Conservation (phyloP, 1,139 yeast species). For the Scheffersomyces titani region DNA sequence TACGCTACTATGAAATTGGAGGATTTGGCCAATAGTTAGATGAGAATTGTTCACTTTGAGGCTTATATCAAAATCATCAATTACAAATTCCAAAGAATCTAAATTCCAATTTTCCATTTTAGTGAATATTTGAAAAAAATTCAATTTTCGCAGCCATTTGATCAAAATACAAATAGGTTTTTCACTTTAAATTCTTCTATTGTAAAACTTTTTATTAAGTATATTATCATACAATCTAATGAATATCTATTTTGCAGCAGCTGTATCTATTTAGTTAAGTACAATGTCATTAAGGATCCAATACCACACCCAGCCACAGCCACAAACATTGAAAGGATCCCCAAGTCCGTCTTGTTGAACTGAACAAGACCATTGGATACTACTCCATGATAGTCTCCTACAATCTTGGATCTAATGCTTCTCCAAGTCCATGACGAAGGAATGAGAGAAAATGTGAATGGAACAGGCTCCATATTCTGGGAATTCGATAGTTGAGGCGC, state of each 20-base stretch:
- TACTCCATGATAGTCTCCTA: slow-evolving; percentile 18
- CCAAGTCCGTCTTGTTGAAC: slow-evolving; percentile 27
- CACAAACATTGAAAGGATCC: slow-evolving; percentile 18
- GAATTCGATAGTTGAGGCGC: background rate
- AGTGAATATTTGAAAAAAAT: too few species aligned
- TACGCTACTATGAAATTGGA: too few species aligned
- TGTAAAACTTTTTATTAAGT: too few species aligned
- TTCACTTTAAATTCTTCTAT: background rate
- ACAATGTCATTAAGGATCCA: slow-evolving; percentile 22
- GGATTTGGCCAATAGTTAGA: too few species aligned
- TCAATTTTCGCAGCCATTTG: background rate
- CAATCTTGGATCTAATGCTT: slow-evolving; percentile 13
- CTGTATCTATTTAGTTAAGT: background rate
- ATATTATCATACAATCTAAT: background rate
- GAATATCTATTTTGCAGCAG: background rate
- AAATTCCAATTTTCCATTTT: too few species aligned
- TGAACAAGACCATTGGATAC: slow-evolving; percentile 20
- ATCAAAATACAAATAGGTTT: background rate
- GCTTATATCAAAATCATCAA: too few species aligned
- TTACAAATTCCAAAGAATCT: too few species aligned
- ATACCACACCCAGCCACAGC: slow-evolving; percentile 22
- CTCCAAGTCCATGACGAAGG: slow-evolving; percentile 15
- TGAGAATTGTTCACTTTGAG: too few species aligned
- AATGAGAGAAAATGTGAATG: background rate
- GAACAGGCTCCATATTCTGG: background rate